Evolutionary conservation across 768 basidiomycete genomes (phyloP).

Genomic region (Amanita subjunquillea): DNA sequence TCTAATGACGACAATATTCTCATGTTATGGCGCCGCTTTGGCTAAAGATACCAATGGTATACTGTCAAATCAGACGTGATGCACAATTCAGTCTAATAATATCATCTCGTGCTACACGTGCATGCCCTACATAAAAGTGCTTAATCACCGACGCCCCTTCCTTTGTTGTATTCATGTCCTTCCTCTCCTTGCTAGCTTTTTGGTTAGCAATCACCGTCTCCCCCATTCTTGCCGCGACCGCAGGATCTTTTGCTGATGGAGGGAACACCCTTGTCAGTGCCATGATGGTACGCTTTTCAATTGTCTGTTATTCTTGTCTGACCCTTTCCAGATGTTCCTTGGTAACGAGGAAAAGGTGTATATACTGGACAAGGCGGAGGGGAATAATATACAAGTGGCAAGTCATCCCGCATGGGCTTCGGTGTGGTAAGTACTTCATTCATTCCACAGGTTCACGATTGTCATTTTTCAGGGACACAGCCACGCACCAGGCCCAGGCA

Average conservation of each 20-base stretch:
- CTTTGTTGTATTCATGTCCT: not conserved
- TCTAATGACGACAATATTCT: too few relatives aligned
- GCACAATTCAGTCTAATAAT: too few relatives aligned
- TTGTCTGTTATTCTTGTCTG: not conserved
- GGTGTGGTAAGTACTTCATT: slow-evolving; percentile 34
- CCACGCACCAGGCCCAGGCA: slow-evolving; percentile 40
- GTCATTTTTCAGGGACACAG: slow-evolving; percentile 40
- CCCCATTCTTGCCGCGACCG: slow-evolving; percentile 16
- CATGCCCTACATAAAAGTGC: not conserved
- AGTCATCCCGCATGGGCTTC: slow-evolving; percentile 64
- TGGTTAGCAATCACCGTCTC: slow-evolving; percentile 15
- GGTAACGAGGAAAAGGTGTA: slow-evolving; percentile 62
- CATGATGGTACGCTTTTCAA: slow-evolving; percentile 23
- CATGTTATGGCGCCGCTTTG: too few relatives aligned
- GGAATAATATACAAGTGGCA: slow-evolving; percentile 45
- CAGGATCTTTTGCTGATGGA: slow-evolving; percentile 25
- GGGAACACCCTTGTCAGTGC: slow-evolving; percentile 26
- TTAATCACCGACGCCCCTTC: not conserved
- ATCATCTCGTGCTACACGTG: too few relatives aligned
- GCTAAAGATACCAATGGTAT: too few relatives aligned
- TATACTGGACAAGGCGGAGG: slow-evolving; percentile 72
- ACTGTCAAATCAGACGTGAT: too few relatives aligned
- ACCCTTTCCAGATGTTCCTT: slow-evolving; percentile 43
- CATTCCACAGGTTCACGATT: not conserved
- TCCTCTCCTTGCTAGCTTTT: slow-evolving; percentile 14